phyloP scores from a whole-genome alignment of 352 stramenopile genomes.

The Phytophthora sansomeana region DNA sequence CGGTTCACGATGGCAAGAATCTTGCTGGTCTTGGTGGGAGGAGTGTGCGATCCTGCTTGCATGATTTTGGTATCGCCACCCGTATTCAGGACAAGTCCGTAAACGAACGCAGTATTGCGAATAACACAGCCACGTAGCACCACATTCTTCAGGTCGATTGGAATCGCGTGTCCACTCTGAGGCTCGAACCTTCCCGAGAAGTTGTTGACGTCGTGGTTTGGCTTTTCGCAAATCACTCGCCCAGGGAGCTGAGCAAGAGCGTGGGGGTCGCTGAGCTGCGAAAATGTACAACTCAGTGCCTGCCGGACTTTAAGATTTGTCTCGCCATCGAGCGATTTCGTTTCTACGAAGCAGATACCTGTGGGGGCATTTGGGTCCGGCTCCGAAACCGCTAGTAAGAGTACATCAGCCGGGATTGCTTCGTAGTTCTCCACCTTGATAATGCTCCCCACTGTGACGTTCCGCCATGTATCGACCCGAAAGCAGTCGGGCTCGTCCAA shows the following conservation, averaged over 20 bases:
- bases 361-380: conserved; percentile 63
- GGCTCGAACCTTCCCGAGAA: conserved; percentile 85
- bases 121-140: conserved; percentile 84
- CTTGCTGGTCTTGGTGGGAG: conserved; percentile 79
- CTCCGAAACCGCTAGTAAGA: conserved; percentile 80
- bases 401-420: conserved; percentile 79
- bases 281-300: conserved; percentile 84
- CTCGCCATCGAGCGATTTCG: conserved; percentile 88
- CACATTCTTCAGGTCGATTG: conserved; percentile 89
- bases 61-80: conserved; percentile 90
- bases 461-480: conserved; percentile 58
- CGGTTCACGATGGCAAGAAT: conserved; percentile 87
- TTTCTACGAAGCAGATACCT: conserved; percentile 90
- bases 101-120: conserved; percentile 82
- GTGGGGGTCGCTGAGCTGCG: conserved; percentile 75
- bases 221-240: conserved; percentile 75
- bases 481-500: conserved; percentile 51
- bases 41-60: conserved; percentile 78
- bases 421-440: conserved; percentile 92
- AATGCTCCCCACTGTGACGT: conserved; percentile 81
- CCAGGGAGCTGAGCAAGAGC: conserved; percentile 73
- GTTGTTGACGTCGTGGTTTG: conserved; percentile 90
- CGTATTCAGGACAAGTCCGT: conserved; percentile 86
- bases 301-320: conserved; percentile 91
- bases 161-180: conserved; percentile 79